Conservation (phyloP, 106 monocot species). For the Platanthera zijinensis region DNA sequence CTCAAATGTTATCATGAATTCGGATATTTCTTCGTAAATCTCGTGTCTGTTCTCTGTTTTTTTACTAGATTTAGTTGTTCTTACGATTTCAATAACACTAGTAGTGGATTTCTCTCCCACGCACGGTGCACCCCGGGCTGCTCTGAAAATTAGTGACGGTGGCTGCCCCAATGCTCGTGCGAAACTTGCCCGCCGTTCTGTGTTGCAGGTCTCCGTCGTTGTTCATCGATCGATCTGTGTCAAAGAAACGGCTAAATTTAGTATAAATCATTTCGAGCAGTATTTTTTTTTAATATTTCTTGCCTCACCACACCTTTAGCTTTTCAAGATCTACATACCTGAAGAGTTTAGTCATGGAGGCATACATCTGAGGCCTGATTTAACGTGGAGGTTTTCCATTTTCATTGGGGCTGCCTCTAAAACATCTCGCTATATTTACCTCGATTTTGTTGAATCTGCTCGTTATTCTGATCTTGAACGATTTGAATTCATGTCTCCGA, state of each 20-base stretch:
- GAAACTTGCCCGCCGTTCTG: not conserved
- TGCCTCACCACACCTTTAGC: constrained; percentile 8
- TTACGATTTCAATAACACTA: too few relatives aligned
- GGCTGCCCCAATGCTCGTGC: constrained; percentile 1
- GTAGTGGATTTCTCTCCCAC: not conserved
- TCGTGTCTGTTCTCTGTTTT: too few relatives aligned
- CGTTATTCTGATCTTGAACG: not conserved
- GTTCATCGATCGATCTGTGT: not conserved
- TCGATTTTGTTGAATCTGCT: not conserved
- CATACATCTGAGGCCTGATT: not conserved
- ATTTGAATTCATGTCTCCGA: constrained; percentile 30
- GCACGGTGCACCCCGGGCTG: constrained; percentile 1
- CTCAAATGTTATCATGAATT: too few relatives aligned
- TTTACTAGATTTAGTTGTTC: too few relatives aligned
- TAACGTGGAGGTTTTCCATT: constrained; percentile 3
- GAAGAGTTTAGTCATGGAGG: constrained; percentile 10
- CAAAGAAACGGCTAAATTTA: not conserved
- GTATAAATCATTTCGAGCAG: not conserved
- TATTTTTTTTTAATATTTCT: not conserved
- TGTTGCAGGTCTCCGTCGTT: not conserved
- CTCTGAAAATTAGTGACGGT: not conserved
- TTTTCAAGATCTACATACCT: constrained; percentile 7
- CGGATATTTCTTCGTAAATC: too few relatives aligned
- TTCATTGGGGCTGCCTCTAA: not conserved
- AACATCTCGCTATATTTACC: not conserved